These are phyloP conservation scores for Pseudocercospora fijiensis DNA, from an alignment of 2,329 filamentous ascomycete species.

Conservation along the genomic window DNA sequence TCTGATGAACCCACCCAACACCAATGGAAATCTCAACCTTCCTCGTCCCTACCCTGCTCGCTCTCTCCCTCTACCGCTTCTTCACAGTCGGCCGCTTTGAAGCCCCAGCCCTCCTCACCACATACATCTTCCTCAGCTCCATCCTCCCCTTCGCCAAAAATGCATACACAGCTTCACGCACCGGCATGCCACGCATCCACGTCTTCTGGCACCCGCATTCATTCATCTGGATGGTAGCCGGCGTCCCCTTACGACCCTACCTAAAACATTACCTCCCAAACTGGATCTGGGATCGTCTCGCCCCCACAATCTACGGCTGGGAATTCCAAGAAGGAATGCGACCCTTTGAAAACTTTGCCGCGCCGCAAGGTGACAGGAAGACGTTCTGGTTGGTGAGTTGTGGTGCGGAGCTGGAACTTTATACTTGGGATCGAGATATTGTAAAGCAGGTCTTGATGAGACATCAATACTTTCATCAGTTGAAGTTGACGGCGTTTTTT, in stretches of 20 bases:
- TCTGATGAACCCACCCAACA: too few relatives aligned
- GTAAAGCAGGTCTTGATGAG: conserved; percentile 26
- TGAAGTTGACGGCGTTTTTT: conserved; percentile 24
- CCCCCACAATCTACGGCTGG: conserved; percentile 31
- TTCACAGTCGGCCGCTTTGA: not conserved
- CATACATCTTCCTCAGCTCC: not conserved
- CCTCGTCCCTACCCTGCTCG: not conserved
- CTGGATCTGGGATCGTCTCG: conserved; percentile 26
- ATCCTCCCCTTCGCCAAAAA: not conserved
- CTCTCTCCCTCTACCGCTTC: conserved; percentile 5
- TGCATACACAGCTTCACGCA: not conserved
- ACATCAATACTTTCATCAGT: conserved; percentile 29
- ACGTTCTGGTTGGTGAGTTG: conserved; percentile 25
- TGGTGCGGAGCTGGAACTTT: conserved; percentile 22
- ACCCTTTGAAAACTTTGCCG: conserved; percentile 23
- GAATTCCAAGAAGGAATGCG: conserved; percentile 30
- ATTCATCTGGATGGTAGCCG: conserved; percentile 30
- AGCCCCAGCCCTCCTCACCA: not conserved
- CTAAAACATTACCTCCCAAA: conserved; percentile 26
- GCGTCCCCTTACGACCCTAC: conserved; percentile 25
- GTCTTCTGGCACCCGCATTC: conserved; percentile 29
- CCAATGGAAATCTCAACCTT: not conserved
- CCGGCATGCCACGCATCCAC: not conserved
- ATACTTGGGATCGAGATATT: conserved; percentile 30
- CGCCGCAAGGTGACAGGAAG: conserved; percentile 22